Percentiles rank a stretch among this genome's conserved stretches.
These are phyloP conservation scores for Talaromyces atroroseus DNA, from an alignment of 2,329 filamentous ascomycete species.

Conservation along the genomic window DNA sequence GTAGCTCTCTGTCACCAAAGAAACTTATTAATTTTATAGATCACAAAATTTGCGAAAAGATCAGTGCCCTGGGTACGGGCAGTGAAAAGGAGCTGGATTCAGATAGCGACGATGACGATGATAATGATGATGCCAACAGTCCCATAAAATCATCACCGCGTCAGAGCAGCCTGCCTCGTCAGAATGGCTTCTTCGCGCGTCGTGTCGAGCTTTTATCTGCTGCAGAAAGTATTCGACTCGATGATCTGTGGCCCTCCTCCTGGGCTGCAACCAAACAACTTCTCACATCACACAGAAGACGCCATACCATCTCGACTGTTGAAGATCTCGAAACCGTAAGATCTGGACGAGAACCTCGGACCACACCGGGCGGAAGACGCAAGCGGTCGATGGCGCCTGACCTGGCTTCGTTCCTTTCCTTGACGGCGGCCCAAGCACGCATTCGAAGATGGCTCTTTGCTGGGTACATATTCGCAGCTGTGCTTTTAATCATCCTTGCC, in stretches of 20 bases:
- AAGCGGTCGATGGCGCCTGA: conserved; percentile 61
- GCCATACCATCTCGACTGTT: conserved; percentile 51
- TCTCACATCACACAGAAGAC: conserved; percentile 20
- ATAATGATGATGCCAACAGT: conserved; percentile 15
- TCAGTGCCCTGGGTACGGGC: conserved; percentile 37
- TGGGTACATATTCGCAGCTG: conserved; percentile 65
- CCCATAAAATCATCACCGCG: conserved; percentile 25
- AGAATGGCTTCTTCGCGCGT: conserved; percentile 9
- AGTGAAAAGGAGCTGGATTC: conserved; percentile 31
- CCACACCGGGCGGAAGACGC: conserved; percentile 59
- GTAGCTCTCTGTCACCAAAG: conserved; percentile 30
- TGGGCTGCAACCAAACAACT: conserved; percentile 16
- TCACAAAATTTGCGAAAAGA: conserved; percentile 43
- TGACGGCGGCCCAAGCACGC: conserved; percentile 73
- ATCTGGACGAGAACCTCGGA: conserved; percentile 23
- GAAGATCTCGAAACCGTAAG: conserved; percentile 23
- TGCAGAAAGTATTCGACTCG: conserved; percentile 20
- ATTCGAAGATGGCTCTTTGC: conserved; percentile 81
- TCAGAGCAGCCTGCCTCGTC: conserved; percentile 12
- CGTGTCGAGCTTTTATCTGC: conserved; percentile 14
- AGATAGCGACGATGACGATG: conserved; percentile 35
- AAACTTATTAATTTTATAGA: conserved; percentile 39
- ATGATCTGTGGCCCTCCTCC: conserved; percentile 20
- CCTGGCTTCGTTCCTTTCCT: conserved; percentile 67
- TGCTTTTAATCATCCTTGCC: conserved; percentile 61